phyloP scores from a whole-genome alignment of 2,329 filamentous ascomycete species.

The Ilyonectria destructans region DNA sequence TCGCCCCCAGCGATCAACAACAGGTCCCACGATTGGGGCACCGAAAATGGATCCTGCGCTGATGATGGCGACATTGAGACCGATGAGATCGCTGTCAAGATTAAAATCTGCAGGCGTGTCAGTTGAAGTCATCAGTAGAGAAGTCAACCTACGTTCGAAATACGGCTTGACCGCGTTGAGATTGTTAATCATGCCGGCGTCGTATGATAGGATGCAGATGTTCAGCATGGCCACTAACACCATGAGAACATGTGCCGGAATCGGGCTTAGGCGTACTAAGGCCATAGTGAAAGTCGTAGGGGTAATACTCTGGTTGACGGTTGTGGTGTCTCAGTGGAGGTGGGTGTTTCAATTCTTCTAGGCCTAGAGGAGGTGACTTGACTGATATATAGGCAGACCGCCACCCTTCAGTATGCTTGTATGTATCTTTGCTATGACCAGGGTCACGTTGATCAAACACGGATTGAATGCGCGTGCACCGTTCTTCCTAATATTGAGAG shows the following conservation, averaged over 20 bases:
- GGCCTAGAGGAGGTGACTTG: no score
- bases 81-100: conserved; percentile 22
- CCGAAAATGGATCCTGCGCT: conserved; percentile 27
- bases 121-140: conserved; percentile 5
- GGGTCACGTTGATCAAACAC: no score
- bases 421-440: no score
- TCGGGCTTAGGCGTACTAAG: conserved; percentile 12
- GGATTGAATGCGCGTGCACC: no score
- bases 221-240: conserved; percentile 29
- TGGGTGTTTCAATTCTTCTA: no score
- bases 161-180: conserved; percentile 28
- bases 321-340: no score
- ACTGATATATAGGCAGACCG: no score
- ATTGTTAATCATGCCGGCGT: conserved; percentile 32
- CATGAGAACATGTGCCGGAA: conserved; percentile 24
- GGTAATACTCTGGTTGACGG: no score
- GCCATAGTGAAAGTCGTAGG: conserved; percentile 2
- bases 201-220: conserved; percentile 32
- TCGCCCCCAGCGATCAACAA: conserved; percentile 31
- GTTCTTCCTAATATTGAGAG: no score
- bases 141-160: conserved; percentile 15
- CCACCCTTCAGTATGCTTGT: no score
- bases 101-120: conserved; percentile 20
- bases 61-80: conserved; percentile 31
- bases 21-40: conserved; percentile 23